Evolutionary conservation across 805 yeast genomes (phyloP).

Genomic region (Yamadazyma sp.): DNA sequence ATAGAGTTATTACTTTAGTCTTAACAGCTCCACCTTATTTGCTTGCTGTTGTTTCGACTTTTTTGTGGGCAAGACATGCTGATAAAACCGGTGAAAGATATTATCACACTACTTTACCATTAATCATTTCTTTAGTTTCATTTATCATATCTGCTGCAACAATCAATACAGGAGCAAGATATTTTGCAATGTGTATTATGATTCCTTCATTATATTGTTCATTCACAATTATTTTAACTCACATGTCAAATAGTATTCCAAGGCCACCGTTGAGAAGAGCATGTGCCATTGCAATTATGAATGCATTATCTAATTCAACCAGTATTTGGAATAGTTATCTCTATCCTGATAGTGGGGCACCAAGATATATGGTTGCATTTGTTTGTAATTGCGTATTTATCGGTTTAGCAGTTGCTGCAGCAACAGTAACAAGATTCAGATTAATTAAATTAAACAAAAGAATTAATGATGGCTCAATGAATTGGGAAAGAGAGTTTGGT

Average conservation of each 20-base stretch:
- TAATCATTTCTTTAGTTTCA: constrained; percentile 39
- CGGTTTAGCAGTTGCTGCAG: constrained; percentile 36
- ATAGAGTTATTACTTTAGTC: constrained; percentile 48
- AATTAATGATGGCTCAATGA: constrained; percentile 44
- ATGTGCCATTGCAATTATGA: constrained; percentile 54
- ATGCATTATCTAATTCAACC: constrained; percentile 53
- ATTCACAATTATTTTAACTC: constrained; percentile 49
- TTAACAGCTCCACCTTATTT: constrained; percentile 60
- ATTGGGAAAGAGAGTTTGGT: constrained; percentile 49
- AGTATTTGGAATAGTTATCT: constrained; percentile 56
- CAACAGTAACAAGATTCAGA: constrained; percentile 38
- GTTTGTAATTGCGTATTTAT: constrained; percentile 48
- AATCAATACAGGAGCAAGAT: constrained; percentile 53
- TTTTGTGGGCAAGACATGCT: constrained; percentile 53
- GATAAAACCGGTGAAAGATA: constrained; percentile 55
- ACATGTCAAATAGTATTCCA: constrained; percentile 56
- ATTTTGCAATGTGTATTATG: constrained; percentile 59
- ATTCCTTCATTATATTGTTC: constrained; percentile 55
- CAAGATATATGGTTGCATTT: constrained; percentile 47
- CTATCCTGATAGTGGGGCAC: constrained; percentile 43
- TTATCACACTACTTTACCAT: constrained; percentile 46
- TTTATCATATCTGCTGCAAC: constrained; percentile 50
- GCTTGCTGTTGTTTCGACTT: constrained; percentile 49
- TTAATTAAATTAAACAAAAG: constrained; percentile 37
- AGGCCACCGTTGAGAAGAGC: constrained; percentile 61